A percentile compares a stretch with the other conserved stretches of the same genome.
phyloP scores from a whole-genome alignment of 305 asterid genomes.

The Vinca major region DNA sequence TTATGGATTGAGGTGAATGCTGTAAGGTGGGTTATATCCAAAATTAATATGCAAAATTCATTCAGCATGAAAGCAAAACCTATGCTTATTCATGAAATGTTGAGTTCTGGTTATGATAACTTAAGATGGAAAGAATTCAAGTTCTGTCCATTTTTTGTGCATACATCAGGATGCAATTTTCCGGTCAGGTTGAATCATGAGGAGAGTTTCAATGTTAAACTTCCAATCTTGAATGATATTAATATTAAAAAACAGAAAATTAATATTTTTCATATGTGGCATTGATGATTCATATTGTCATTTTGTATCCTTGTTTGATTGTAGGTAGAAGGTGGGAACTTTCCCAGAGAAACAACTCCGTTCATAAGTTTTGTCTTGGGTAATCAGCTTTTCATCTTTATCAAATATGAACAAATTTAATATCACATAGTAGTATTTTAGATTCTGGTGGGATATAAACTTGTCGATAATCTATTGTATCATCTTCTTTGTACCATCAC shows the following conservation, averaged over 20 bases:
- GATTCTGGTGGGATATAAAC: not conserved
- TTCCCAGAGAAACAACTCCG: conserved; percentile 35
- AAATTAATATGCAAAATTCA: not conserved
- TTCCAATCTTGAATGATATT: not conserved
- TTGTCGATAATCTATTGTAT: not conserved
- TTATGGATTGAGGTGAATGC: not conserved
- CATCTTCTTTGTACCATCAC: not conserved
- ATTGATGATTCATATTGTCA: conserved; percentile 1
- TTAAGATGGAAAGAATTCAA: not conserved
- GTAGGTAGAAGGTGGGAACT: conserved; percentile 56
- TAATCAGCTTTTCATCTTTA: conserved; percentile 24
- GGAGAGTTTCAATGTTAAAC: not conserved
- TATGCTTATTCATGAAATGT: not conserved
- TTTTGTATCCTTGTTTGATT: conserved; percentile 12
- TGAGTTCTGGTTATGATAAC: not conserved
- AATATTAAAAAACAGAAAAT: not conserved
- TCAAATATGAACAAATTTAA: not conserved
- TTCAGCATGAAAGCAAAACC: not conserved
- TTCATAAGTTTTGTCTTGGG: conserved; percentile 76
- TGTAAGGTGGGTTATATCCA: not conserved
- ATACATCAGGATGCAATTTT: not conserved
- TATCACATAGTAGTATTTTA: conserved; percentile 1
- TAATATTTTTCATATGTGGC: not conserved
- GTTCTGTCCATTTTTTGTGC: not conserved
- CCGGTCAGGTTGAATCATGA: not conserved